Evolutionary conservation across 2,329 filamentous ascomycete genomes (phyloP).

Genomic region (Talaromyces atroroseus): DNA sequence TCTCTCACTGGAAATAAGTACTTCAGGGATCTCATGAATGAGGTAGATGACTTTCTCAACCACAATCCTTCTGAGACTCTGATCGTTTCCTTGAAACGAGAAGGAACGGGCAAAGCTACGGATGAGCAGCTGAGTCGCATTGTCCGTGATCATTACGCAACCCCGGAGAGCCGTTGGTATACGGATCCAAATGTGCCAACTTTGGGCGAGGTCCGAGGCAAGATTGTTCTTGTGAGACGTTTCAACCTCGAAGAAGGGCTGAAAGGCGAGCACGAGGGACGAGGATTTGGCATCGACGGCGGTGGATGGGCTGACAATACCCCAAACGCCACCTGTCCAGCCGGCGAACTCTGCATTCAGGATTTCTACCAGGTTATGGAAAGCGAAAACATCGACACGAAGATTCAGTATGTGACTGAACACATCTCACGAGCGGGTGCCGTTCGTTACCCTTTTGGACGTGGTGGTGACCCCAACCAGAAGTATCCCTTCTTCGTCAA

Average conservation of each 20-base stretch:
- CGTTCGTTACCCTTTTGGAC: conserved; percentile 41
- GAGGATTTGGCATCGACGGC: conserved; percentile 55
- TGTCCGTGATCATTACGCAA: conserved; percentile 66
- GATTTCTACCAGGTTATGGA: conserved; percentile 89
- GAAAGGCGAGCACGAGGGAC: conserved; percentile 41
- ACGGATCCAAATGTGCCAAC: conserved; percentile 69
- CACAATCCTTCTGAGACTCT: conserved; percentile 74
- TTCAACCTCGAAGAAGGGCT: conserved; percentile 58
- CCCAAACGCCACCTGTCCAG: conserved; percentile 63
- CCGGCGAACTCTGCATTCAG: conserved; percentile 76
- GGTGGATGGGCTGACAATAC: conserved; percentile 82
- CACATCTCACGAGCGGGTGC: conserved; percentile 68
- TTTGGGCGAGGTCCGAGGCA: conserved; percentile 72
- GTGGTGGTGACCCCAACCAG: conserved; percentile 41
- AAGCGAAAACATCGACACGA: conserved; percentile 69
- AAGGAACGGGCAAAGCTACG: conserved; percentile 73
- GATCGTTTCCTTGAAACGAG: conserved; percentile 83
- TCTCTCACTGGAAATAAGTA: conserved; percentile 75
- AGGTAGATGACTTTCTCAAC: conserved; percentile 69
- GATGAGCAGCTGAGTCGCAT: conserved; percentile 74
- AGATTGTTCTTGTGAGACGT: conserved; percentile 76
- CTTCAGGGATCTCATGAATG: conserved; percentile 66
- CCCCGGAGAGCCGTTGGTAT: conserved; percentile 62
- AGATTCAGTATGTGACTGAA: conserved; percentile 66
- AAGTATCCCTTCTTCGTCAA: conserved; percentile 74